Evolutionary conservation across 2,329 filamentous ascomycete species (phyloP).

Genomic region (Bipolaris victoriae): DNA sequence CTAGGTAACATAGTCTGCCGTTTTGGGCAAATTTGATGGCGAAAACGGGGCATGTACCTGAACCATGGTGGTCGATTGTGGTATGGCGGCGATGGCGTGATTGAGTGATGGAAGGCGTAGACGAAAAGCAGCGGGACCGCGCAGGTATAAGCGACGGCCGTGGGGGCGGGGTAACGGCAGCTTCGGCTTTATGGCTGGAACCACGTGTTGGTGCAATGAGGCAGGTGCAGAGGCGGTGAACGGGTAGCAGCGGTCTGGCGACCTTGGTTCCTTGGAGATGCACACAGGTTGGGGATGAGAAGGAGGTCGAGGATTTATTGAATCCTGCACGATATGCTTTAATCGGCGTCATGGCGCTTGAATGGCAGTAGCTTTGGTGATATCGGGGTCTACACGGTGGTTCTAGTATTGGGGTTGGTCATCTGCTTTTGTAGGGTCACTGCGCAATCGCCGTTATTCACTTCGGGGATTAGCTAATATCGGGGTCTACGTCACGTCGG

Average conservation of each 20-base stretch:
- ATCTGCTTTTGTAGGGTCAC: background rate
- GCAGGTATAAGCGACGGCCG: conserved; percentile 22
- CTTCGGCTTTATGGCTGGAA: conserved; percentile 1
- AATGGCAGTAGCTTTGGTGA: background rate
- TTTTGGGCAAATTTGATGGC: conserved; percentile 20
- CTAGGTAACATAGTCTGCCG: conserved; percentile 24
- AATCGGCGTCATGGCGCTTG: background rate
- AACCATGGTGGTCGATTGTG: conserved; percentile 31
- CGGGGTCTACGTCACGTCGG: background rate
- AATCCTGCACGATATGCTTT: background rate
- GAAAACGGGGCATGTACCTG: conserved; percentile 30
- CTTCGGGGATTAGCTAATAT: background rate
- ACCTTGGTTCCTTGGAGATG: background rate
- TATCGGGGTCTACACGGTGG: background rate
- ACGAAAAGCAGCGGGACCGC: conserved; percentile 13
- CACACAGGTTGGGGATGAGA: background rate
- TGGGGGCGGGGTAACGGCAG: conserved; percentile 16
- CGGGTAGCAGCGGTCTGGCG: conserved; percentile 8
- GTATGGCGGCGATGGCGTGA: conserved; percentile 40
- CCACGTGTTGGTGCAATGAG: background rate
- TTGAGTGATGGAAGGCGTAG: conserved; percentile 29
- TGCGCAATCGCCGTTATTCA: background rate
- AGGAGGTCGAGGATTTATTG: background rate
- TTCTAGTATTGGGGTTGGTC: background rate
- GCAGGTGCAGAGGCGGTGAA: background rate